Base-by-base conservation (phyloP, 768 basidiomycete genomes). In the Trametes cinnabarina region DNA sequence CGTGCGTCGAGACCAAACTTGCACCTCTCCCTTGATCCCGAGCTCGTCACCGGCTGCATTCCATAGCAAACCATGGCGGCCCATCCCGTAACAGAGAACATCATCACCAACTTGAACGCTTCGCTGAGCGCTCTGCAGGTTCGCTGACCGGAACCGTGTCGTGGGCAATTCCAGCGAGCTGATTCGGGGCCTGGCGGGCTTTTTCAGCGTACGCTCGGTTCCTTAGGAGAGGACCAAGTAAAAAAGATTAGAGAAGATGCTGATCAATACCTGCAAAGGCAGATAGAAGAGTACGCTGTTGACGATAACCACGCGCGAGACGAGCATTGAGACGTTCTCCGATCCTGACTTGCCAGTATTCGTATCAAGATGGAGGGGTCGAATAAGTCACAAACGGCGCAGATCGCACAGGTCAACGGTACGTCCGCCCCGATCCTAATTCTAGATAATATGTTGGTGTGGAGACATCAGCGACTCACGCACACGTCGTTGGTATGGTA, bases 141-240 rank as follows among this genome's bases (percentile, higher is more conserved):
- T n/a, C n/a, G n/a, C n/a, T n/a, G n/a, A n/a, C n/a, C n/a, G n/a
- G 25, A 15, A 34, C 7, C 7, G 34, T 34, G 14, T 14, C 34
- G 34, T 14, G 34, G 7, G 7, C 14, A 14, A 34, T 7, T 34
- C 34, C 7, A 14, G 34, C 34, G 7, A 34, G 8, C 8, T 14
- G 34, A 7, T 34, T 14, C 14, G 7, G 14, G 8, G 34, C 34
- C 14, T 7, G 1, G 3, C 2, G 9, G 37, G n/a, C 9, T 32
- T 15, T 39, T 39, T 8, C 1, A 84, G 83, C 68, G 69, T 4
- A 73, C 75, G 4, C 76, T 81, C 51, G 79, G 78, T 46, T 72
- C 72, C 7, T 66, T 84, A 40, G 76, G 77, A 35, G 72, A 72
- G 14, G 79, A 82, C 57, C 76, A 77, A 3, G 68, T 74, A 54